phyloP scores from a whole-genome alignment of 768 basidiomycete genomes.

The Mycena latifolia region DNA sequence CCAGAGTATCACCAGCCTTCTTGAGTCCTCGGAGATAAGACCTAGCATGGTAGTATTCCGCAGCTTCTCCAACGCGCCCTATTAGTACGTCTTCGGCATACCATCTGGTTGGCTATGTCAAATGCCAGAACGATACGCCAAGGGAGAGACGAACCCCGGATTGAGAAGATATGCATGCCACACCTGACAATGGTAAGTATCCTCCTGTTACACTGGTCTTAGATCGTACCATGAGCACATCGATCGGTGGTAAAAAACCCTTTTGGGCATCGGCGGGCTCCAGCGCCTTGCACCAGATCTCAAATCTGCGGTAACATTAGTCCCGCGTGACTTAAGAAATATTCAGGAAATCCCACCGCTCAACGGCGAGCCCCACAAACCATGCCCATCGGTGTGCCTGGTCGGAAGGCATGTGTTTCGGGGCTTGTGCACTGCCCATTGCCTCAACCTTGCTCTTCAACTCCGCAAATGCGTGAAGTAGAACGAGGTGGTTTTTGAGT shows the following conservation, averaged over 20 bases:
- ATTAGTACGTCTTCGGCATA: slow-evolving; percentile 52
- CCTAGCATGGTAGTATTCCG: too few species aligned
- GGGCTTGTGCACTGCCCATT: background rate
- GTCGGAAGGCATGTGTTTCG: slow-evolving; percentile 18
- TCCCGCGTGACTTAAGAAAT: background rate
- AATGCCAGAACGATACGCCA: background rate
- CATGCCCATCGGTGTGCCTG: slow-evolving; percentile 36
- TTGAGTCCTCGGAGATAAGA: slow-evolving; percentile 35
- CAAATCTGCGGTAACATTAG: slow-evolving; percentile 25
- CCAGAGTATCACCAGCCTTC: too few species aligned
- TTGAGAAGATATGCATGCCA: slow-evolving; percentile 54
- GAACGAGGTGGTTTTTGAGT: slow-evolving; percentile 38
- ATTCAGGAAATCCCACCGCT: slow-evolving; percentile 23
- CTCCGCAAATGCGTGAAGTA: slow-evolving; percentile 36
- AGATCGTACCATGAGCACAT: slow-evolving; percentile 31
- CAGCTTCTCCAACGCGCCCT: too few species aligned
- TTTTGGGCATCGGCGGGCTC: slow-evolving; percentile 31
- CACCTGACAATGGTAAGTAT: too few species aligned
- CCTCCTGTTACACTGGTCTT: too few species aligned
- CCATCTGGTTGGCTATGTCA: slow-evolving; percentile 38
- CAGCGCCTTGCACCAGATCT: slow-evolving; percentile 35
- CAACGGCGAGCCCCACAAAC: slow-evolving; percentile 39
- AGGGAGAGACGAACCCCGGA: slow-evolving; percentile 29
- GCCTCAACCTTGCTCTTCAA: slow-evolving; percentile 33
- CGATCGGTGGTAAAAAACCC: slow-evolving; percentile 24